Evolutionary conservation across 1,284 basidiomycete species (phyloP).

Genomic region (Moesziomyces sp.): DNA sequence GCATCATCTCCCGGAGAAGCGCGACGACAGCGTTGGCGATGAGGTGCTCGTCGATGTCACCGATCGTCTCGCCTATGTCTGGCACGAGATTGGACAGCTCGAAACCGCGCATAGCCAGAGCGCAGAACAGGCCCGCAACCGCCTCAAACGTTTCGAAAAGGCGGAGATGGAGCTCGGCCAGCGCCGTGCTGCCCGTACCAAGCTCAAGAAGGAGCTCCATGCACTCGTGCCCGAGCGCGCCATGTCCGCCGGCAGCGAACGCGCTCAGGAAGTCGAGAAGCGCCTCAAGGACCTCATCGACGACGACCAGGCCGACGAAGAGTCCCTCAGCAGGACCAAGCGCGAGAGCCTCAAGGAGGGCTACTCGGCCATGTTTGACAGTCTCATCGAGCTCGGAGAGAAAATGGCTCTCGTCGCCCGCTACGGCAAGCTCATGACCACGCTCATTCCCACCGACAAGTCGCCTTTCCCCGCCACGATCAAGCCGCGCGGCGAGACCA

Average conservation of each 20-base stretch:
- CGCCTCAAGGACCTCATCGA: slow-evolving; percentile 46
- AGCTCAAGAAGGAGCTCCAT: slow-evolving; percentile 54
- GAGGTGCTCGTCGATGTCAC: slow-evolving; percentile 52
- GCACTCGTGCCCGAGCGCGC: slow-evolving; percentile 54
- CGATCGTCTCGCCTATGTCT: slow-evolving; percentile 58
- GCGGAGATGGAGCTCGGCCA: slow-evolving; percentile 51
- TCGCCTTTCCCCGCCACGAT: slow-evolving; percentile 43
- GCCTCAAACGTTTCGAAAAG: slow-evolving; percentile 54
- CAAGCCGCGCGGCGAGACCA: slow-evolving; percentile 26
- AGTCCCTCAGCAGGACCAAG: slow-evolving; percentile 50
- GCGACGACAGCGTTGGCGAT: slow-evolving; percentile 55
- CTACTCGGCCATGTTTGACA: slow-evolving; percentile 56
- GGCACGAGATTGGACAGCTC: slow-evolving; percentile 58
- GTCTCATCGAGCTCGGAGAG: slow-evolving; percentile 61
- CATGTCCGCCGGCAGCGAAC: slow-evolving; percentile 22
- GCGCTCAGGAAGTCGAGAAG: slow-evolving; percentile 36
- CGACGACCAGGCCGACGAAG: slow-evolving; percentile 57
- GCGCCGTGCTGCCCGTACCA: slow-evolving; percentile 45
- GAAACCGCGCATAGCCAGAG: slow-evolving; percentile 52
- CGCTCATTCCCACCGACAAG: slow-evolving; percentile 46
- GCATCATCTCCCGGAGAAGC: slow-evolving; percentile 50
- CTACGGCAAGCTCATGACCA: slow-evolving; percentile 57
- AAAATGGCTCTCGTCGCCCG: slow-evolving; percentile 58
- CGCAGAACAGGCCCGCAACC: slow-evolving; percentile 46
- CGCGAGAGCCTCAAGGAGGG: slow-evolving; percentile 49